Percentiles rank a stretch among this genome's conserved stretches.
These are phyloP conservation scores for Euphorbia lathyris DNA, from an alignment of 345 rosid species.

Conservation along the genomic window DNA sequence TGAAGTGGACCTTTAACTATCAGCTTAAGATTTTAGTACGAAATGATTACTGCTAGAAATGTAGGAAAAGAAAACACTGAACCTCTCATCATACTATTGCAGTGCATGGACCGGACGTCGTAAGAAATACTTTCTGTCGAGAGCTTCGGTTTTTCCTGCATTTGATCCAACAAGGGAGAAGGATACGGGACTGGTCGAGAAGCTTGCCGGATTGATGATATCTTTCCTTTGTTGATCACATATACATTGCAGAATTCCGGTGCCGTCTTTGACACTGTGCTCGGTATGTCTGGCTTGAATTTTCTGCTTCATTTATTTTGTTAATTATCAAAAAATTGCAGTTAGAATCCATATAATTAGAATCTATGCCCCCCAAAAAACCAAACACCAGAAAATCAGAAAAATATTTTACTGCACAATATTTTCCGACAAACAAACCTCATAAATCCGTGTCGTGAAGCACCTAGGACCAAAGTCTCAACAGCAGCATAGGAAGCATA, in stretches of 20 bases:
- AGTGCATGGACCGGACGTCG: conserved; percentile 31
- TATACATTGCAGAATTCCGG: conserved; percentile 88
- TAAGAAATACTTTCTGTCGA: conserved; percentile 12
- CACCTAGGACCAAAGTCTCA: conserved; percentile 76
- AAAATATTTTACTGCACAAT: too few relatives aligned
- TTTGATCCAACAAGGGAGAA: conserved; percentile 59
- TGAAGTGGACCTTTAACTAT: too few relatives aligned
- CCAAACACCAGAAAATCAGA: too few relatives aligned
- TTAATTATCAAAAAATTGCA: too few relatives aligned
- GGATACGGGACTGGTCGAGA: conserved; percentile 53
- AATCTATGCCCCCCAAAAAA: too few relatives aligned
- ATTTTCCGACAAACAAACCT: too few relatives aligned
- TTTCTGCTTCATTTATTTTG: conserved; percentile 33
- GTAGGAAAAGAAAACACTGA: conserved; percentile 7
- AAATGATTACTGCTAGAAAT: neutral
- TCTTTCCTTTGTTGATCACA: conserved; percentile 71
- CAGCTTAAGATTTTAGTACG: too few relatives aligned
- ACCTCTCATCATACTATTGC: conserved; percentile 50
- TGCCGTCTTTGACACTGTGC: conserved; percentile 52
- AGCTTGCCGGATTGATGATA: conserved; percentile 55
- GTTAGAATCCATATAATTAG: too few relatives aligned
- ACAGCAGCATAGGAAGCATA: conserved; percentile 65
- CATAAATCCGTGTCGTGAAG: conserved; percentile 69
- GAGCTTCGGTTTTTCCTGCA: conserved; percentile 34
- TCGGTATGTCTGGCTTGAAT: conserved; percentile 68